Conservation (phyloP, 305 asterid genomes). For the Rubia balearica region DNA sequence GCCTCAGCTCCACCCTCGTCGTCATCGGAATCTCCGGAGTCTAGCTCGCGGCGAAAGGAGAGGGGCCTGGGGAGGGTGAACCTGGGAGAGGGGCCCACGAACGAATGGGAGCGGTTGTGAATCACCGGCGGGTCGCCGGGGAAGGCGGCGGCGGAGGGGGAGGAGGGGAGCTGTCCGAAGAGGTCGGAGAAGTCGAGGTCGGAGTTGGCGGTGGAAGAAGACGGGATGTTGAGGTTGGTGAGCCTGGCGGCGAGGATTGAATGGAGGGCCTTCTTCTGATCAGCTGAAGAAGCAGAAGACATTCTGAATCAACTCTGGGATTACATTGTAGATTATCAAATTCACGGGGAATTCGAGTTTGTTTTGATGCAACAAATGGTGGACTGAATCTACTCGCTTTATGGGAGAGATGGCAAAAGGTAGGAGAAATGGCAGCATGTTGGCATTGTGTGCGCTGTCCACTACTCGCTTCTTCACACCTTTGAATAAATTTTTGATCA, state of each 20-base stretch:
- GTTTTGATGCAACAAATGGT: too few species aligned
- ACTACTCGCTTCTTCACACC: too few species aligned
- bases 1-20: conserved; percentile 18
- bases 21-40: conserved; percentile 33
- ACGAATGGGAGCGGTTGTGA: conserved; percentile 73
- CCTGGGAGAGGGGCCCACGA: conserved; percentile 84
- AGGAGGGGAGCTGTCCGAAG: conserved; percentile 47
- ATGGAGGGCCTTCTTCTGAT: conserved; percentile 42
- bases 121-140: conserved; percentile 54
- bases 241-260: conserved; percentile 52
- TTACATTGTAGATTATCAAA: too few species aligned
- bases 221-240: conserved; percentile 60
- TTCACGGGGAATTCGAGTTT: too few species aligned
- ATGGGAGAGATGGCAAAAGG: too few species aligned
- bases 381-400: too few species aligned
- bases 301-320: too few species aligned
- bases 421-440: too few species aligned
- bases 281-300: conserved; percentile 17
- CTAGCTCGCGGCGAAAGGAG: conserved; percentile 39
- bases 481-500: too few species aligned
- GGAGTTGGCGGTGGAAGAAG: conserved; percentile 32
- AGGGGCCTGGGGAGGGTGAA: conserved; percentile 63
- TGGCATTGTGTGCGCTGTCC: too few species aligned
- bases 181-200: conserved; percentile 73
- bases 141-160: conserved; percentile 43